Evolutionary conservation across 805 yeast genomes (phyloP), one percentile per base, ranked within the genome.

Genomic region (Ogataea pini): DNA sequence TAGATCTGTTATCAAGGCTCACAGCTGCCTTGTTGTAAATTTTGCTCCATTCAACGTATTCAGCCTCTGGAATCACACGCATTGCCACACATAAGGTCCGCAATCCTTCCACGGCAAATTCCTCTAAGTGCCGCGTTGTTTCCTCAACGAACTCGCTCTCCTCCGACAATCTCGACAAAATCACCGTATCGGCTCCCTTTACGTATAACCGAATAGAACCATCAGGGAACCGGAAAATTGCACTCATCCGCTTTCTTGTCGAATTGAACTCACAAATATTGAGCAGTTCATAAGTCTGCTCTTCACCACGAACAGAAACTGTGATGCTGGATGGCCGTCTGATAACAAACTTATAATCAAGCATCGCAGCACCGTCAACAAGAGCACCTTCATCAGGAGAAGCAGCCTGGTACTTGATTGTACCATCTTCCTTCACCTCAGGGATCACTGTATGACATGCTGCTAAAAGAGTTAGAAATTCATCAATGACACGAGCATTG

Each of bases 301-400:
- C 73, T 50, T 72, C 70, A 6, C 85, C 84, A 41, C 59, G 67
- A 7, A 78, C 71, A 41, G 80, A 78, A 34, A 95, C 76, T 0
- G 88, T 79, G 27, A 95, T 85, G 18, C 86, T 77, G 49, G 83
- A 82, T 4, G 99, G 99, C 42, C 83, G 83, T 71, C 99, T 85
- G 40, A 89, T 82, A 7, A 80, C 78, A 64, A 94, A 95, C 53
- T 78, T 82, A 64, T 86, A 94, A 0, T 97, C 98, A 40, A 92
- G 71, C 60, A 74, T 75, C 0, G 97, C 94, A 14, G 96, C 98
- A 49, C 99, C 99, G 59, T 91, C 90, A 2, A 94, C 99, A 52
- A 94, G 75, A 0, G 99, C 99, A 44, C 99, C 99, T 72, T 95
- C 99, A 71, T 94, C 99, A 0, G 99, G 99, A 0, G 98, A 91